Conservation (phyloP, 129 eudicot genomes). For the Chrysanthemum lavandulifolium region DNA sequence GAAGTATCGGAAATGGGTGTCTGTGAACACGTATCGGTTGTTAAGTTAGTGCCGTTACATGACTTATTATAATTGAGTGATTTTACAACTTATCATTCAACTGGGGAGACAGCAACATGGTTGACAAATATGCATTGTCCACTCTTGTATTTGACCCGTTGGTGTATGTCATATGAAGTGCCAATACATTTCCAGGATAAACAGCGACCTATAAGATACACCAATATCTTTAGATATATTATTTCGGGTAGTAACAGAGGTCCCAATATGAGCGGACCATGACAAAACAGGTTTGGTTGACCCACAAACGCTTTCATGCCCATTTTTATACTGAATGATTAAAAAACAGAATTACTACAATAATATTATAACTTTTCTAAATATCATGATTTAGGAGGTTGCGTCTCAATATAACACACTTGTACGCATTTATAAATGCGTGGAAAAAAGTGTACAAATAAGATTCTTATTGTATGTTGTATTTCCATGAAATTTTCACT, state of each 20-base stretch:
- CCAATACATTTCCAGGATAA: conserved; percentile 81
- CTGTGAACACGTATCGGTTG: conserved; percentile 32
- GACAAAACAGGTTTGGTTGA: background rate
- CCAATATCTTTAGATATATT: background rate
- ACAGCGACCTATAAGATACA: conserved; percentile 50
- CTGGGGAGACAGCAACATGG: conserved; percentile 84
- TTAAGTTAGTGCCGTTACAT: conserved; percentile 11
- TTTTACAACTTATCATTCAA: conserved; percentile 63
- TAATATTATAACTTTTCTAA: too few relatives aligned
- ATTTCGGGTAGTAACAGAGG: background rate
- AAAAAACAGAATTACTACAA: too few relatives aligned
- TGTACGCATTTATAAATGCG: too few relatives aligned
- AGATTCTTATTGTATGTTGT: too few relatives aligned
- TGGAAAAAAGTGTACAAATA: too few relatives aligned
- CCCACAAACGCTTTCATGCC: too few relatives aligned
- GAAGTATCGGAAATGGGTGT: conserved; percentile 95
- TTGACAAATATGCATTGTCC: conserved; percentile 87
- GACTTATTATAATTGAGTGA: background rate
- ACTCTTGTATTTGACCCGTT: conserved; percentile 70
- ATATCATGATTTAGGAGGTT: too few relatives aligned
- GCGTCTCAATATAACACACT: too few relatives aligned
- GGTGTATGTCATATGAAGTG: conserved; percentile 81
- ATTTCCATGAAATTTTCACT: too few relatives aligned
- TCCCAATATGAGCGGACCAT: background rate
- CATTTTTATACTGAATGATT: too few relatives aligned